These are phyloP conservation scores for Colletotrichum sp. DNA, from an alignment of 2,329 filamentous ascomycete species.

Conservation along the genomic window DNA sequence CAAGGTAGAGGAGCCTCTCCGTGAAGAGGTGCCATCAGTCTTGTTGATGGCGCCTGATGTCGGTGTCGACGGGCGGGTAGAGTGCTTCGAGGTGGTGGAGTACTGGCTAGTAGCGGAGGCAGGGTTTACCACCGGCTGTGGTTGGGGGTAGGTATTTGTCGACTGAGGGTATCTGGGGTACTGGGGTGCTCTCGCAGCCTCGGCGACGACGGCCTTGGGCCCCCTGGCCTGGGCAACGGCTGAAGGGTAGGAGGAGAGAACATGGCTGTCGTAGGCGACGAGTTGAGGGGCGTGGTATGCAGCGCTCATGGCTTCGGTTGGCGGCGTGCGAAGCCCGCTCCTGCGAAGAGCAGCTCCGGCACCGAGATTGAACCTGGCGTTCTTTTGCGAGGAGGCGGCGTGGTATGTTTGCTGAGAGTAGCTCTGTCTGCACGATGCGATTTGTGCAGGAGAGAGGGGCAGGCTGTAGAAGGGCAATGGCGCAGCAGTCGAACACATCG, in stretches of 20 bases:
- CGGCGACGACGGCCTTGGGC: constrained; percentile 35
- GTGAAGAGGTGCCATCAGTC: constrained; percentile 36
- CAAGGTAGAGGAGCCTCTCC: constrained; percentile 49
- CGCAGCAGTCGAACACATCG: constrained; percentile 29
- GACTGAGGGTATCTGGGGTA: constrained; percentile 34
- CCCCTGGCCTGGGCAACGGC: constrained; percentile 37
- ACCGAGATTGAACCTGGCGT: constrained; percentile 4
- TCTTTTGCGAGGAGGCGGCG: not conserved
- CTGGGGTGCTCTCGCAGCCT: constrained; percentile 33
- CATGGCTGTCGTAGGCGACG: constrained; percentile 52
- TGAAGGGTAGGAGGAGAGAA: constrained; percentile 43
- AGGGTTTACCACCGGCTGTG: constrained; percentile 7
- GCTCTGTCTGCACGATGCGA: constrained; percentile 11
- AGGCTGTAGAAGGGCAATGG: constrained; percentile 20
- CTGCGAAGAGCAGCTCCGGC: constrained; percentile 29
- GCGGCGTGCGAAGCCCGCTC: constrained; percentile 55
- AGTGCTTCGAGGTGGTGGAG: constrained; percentile 34
- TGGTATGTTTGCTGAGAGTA: not conserved
- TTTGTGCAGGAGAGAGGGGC: constrained; percentile 21
- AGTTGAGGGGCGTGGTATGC: constrained; percentile 53
- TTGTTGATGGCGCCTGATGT: constrained; percentile 31
- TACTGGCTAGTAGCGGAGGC: constrained; percentile 18
- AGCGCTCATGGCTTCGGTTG: constrained; percentile 57
- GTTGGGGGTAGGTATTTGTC: constrained; percentile 21
- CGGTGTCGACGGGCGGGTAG: constrained; percentile 43